phyloP scores from a whole-genome alignment of 2,329 filamentous ascomycete genomes.

The Leptographium lundbergii region DNA sequence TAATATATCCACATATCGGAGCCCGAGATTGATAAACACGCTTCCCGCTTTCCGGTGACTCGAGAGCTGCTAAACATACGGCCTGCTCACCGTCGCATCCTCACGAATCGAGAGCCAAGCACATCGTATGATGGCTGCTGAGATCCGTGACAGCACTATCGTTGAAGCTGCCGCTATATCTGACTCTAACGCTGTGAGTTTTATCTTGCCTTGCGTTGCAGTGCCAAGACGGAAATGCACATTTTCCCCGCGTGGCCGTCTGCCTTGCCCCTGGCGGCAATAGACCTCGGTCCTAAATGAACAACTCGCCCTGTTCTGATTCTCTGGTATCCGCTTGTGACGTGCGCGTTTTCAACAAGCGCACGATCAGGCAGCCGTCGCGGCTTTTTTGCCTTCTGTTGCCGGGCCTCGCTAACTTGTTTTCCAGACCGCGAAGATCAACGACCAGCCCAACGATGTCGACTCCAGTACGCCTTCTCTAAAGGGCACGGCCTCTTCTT shows the following conservation, averaged over 20 bases:
- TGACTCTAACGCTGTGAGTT: slow-evolving; percentile 33
- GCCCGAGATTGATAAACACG: slow-evolving; percentile 9
- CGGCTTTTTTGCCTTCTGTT: neutral
- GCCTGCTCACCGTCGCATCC: slow-evolving; percentile 4
- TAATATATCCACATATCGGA: neutral
- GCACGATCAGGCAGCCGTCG: neutral
- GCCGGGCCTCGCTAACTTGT: neutral
- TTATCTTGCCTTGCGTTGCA: neutral
- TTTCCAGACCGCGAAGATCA: slow-evolving; percentile 20
- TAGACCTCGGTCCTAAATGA: neutral
- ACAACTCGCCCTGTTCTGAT: neutral
- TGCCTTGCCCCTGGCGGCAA: neutral
- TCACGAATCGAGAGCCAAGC: slow-evolving; percentile 20
- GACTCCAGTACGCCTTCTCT: slow-evolving; percentile 28
- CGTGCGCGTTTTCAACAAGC: neutral
- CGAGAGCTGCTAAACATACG: slow-evolving; percentile 8
- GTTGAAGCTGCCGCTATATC: slow-evolving; percentile 39
- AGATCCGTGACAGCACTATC: slow-evolving; percentile 40
- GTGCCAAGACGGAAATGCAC: neutral
- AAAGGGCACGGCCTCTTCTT: slow-evolving; percentile 30
- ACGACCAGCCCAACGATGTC: slow-evolving; percentile 34
- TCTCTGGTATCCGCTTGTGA: neutral
- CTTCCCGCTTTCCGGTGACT: slow-evolving; percentile 7
- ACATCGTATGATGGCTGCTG: slow-evolving; percentile 54
- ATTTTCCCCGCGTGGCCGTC: neutral